Evolutionary conservation across 192 early-diverging fungal genomes (phyloP).

Genomic region (Ramicandelaber brevisporus): DNA sequence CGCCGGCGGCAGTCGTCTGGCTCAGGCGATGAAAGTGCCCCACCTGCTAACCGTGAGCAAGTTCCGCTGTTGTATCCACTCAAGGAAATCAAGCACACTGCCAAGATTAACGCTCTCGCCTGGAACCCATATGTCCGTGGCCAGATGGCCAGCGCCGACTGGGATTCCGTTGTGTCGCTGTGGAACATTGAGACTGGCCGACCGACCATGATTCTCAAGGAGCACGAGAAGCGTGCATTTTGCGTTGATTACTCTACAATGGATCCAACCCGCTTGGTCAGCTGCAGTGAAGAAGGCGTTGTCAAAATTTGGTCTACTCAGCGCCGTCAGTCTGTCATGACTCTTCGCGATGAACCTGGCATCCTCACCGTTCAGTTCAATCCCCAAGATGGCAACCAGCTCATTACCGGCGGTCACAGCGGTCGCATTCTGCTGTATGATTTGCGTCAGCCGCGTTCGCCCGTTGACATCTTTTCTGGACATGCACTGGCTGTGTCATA

Average conservation of each 20-base stretch:
- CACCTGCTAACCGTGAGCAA: too few species aligned
- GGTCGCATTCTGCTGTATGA: slow-evolving; percentile 87
- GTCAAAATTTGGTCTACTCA: slow-evolving; percentile 82
- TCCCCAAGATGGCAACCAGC: slow-evolving; percentile 36
- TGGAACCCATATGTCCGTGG: slow-evolving; percentile 76
- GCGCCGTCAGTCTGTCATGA: slow-evolving; percentile 38
- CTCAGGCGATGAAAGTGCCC: too few species aligned
- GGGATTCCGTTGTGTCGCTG: slow-evolving; percentile 68
- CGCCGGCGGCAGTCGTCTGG: too few species aligned
- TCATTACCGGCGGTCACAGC: slow-evolving; percentile 82
- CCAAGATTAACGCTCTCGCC: slow-evolving; percentile 84
- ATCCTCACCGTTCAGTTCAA: slow-evolving; percentile 88
- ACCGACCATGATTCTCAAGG: slow-evolving; percentile 36
- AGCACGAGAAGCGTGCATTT: slow-evolving; percentile 86
- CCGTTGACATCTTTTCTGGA: slow-evolving; percentile 51
- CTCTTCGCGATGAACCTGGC: slow-evolving; percentile 66
- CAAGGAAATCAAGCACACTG: slow-evolving; percentile 42
- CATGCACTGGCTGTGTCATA: slow-evolving; percentile 89
- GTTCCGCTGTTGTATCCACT: slow-evolving; percentile 59
- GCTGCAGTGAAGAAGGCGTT: slow-evolving; percentile 79
- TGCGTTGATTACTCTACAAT: slow-evolving; percentile 60
- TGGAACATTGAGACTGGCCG: slow-evolving; percentile 61
- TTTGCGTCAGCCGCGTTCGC: slow-evolving; percentile 37
- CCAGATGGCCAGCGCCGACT: slow-evolving; percentile 71
- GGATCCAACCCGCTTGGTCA: slow-evolving; percentile 56